Base-by-base conservation (phyloP, 75 land plant genomes). In the Pseudotsuga menziesii region DNA sequence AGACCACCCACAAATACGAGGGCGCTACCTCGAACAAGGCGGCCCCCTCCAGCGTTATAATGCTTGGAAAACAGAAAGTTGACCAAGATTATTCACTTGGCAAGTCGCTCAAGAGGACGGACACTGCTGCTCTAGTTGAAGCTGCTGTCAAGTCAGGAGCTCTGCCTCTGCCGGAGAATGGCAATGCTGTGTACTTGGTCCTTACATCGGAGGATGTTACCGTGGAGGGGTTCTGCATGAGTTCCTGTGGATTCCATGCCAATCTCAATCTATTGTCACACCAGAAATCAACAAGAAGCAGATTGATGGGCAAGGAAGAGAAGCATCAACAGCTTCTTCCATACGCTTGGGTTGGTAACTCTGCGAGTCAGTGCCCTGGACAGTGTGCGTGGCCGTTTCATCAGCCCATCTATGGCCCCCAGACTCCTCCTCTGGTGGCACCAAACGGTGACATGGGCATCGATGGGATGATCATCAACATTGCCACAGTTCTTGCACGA, bases 221-320 rank as follows among this genome's bases (percentile, higher is more conserved):
- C 1, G 85, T 85, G 22, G 88, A 88, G 76, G 66, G 76, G 57
- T 89, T 89, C 76, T 89, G 88, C 85, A 85, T 70, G 78, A 70
- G 80, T 14, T 59, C 83, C 2, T 85, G 90, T 55, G 88, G 88
- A 2, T 83, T 78, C 52, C 90, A 89, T 73, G 78, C 72, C 9
- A 74, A 35, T 29, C 32, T 29, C 32, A 29, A 29, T 29, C 1
- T 29, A 29, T 29, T 29, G 32, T 29, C 32, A 29, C 1, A 29
- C 32, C 32, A 29, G 32, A 29, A 29, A 29, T 29, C 32, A 29
- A 29, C 32, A 29, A 29, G 32, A 29, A 29, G 32, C 32, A 29
- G 32, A 29, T 1, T 29, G 77, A 54, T 83, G 2, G 60, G 63
- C 17, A 17, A 16, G 70, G 70, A 39, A 3, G 32, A 66, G 20